Conservation (phyloP, 1,284 basidiomycete species). For the Fistulinella cinereoalba region DNA sequence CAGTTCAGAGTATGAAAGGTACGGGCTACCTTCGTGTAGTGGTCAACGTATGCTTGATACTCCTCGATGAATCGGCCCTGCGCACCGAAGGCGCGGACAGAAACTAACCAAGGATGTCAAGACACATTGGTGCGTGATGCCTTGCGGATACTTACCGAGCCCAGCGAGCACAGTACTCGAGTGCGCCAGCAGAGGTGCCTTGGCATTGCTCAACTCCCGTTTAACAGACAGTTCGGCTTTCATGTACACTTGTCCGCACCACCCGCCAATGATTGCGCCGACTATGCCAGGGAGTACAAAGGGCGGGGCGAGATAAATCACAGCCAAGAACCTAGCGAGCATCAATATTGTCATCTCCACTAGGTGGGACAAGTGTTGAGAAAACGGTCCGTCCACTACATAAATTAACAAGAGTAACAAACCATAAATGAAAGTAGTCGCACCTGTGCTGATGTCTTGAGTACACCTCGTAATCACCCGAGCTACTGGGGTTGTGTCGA, state of each 20-base stretch:
- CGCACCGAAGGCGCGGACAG: constrained; percentile 59
- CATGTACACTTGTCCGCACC: constrained; percentile 40
- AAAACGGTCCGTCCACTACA: constrained; percentile 10
- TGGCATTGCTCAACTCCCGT: constrained; percentile 43
- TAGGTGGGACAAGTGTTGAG: neutral
- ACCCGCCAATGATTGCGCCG: constrained; percentile 42
- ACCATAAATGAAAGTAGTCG: neutral
- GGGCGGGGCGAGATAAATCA: constrained; percentile 45
- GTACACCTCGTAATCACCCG: constrained; percentile 20
- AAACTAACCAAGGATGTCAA: constrained; percentile 38
- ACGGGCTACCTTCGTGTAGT: constrained; percentile 45
- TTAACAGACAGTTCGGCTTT: constrained; percentile 49
- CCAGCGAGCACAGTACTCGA: constrained; percentile 47
- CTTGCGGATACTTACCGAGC: constrained; percentile 42
- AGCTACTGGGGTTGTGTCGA: constrained; percentile 41
- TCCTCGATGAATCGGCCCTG: constrained; percentile 47
- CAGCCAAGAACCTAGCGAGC: constrained; percentile 38
- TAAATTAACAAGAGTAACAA: constrained; percentile 1
- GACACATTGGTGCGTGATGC: neutral
- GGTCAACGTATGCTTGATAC: constrained; percentile 45
- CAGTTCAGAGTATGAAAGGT: constrained; percentile 55
- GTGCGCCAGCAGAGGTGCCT: constrained; percentile 42
- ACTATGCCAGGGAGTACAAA: constrained; percentile 34
- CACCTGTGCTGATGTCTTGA: constrained; percentile 21
- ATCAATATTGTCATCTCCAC: constrained; percentile 19